Base-by-base conservation (phyloP, 2,329 filamentous ascomycete genomes). In the Orbilia quercus region DNA sequence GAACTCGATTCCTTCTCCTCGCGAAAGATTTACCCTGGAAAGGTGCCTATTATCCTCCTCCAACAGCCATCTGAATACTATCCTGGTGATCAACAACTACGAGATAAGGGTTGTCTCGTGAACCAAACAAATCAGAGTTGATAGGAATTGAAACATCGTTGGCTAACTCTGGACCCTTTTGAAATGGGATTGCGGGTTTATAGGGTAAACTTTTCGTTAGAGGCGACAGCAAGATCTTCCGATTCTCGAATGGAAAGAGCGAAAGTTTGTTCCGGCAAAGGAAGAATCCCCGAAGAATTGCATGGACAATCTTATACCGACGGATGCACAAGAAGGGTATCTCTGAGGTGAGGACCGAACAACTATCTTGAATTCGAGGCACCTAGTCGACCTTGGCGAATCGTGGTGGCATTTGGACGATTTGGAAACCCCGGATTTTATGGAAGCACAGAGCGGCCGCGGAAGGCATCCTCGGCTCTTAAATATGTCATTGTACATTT, bases 271-370 rank as follows among this genome's bases (percentile, higher is more conserved):
- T 99, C 90, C 91, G 98, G 80, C 95, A 99, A 89, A 94, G 95
- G 88, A 99, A 99, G 92, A 99, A 99, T 90, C 95, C 95, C 83
- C 94, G 95, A 85, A 92, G 94, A 84, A 98, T 99, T 84, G 90
- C 94, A 80, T 99, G 95, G 95, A 99, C 95, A 79, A 90, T 93
- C 81, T 91, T 99, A 78, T 99, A 91, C 91, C 90, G 95, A 84
- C 91, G 94, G 85, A 91, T 96, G 87, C 94, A 97, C 90, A 95
- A 93, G 88, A 99, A 99, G 92, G 95, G 95, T 90, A 96, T 98
- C 86, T 96, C 94, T 88, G 95, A 99, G 93, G 95, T 98, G 90
- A 86, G 90, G 57, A 44, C 11, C 36, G 22, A 48, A 50, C 28
- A 14, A 6, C 36, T 36, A 14, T 16, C 23, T 9, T 47, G 22